Evolutionary conservation across 306 rosid species (phyloP), one percentile per base, ranked within the genome.

Genomic region (Echinosophora koreensis): DNA sequence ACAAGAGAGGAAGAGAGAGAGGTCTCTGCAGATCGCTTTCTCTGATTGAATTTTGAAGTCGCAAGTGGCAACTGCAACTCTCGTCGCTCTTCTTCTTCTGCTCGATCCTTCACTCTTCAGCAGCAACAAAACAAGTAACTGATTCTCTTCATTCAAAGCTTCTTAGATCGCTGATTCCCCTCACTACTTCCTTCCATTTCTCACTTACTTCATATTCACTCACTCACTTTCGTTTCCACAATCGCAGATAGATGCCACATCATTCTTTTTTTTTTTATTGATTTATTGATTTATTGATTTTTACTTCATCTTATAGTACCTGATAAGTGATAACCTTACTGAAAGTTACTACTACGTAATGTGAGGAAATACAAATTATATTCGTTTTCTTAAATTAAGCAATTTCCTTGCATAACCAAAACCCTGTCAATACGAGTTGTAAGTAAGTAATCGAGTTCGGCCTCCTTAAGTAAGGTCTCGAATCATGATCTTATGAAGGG

Each of bases 41-140:
- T 66, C 47, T 27, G 52, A 54, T 9, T 41, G 3, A 59, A 13
- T 4, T 15, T 30, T 3, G 32, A 30, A 30, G 32, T 30, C 68
- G 28, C 68, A 35, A 49, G 16, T 56, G 34, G 69, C 28, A 63
- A 10, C 71, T 17, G 37, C 80, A 27, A 76, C 66, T 65, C 16
- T 50, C 15, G n/a, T 27, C 18, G n/a, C 27, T 60, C 58, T 27
- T 47, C 58, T 27, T 47, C 12, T 38, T 30, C 32, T 30, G 13
- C 66, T 58, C 47, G 55, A 72, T 73, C 69, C 66, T 41, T 64
- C 6, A 35, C 39, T 27, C 35, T 3, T 11, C n/a, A 22, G 0
- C 58, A 15, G 7, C 11, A 57, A 35, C 39, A 35, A 34, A 35
- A 30, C 2, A 30, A 5, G 10, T 9, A 16, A 52, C 27, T 51